Percentiles rank a stretch among this genome's conserved stretches.
These are phyloP conservation scores for Cryphonectria naterciae DNA, from an alignment of 2,329 filamentous ascomycete genomes.

Conservation along the genomic window DNA sequence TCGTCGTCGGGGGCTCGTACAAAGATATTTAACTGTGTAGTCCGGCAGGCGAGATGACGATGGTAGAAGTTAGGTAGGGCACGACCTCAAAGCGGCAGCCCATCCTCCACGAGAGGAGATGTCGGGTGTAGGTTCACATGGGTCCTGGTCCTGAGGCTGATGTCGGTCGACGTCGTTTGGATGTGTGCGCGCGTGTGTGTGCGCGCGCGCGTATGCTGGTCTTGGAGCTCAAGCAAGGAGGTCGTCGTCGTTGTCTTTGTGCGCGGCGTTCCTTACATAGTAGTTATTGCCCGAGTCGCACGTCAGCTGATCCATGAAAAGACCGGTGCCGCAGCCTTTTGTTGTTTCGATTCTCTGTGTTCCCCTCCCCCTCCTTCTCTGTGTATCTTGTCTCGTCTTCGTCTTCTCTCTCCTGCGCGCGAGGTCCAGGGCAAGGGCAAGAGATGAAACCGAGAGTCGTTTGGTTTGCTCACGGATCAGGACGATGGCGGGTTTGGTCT, in stretches of 20 bases:
- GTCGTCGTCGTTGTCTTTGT: background rate
- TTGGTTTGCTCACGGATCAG: background rate
- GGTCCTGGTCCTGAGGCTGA: background rate
- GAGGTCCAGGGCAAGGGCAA: background rate
- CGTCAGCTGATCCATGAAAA: slow-evolving; percentile 2
- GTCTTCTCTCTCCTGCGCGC: background rate
- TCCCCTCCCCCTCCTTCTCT: background rate
- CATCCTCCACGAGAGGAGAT: slow-evolving; percentile 4
- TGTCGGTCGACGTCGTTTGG: background rate
- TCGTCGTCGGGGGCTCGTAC: background rate
- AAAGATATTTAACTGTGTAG: background rate
- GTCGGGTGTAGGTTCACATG: background rate
- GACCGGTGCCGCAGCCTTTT: background rate
- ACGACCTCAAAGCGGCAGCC: slow-evolving; percentile 13
- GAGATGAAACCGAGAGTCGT: background rate
- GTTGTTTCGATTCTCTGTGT: background rate
- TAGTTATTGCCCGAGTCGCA: background rate
- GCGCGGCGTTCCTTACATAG: background rate
- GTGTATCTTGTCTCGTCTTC: background rate
- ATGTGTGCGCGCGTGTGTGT: background rate
- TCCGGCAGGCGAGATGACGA: slow-evolving; percentile 17
- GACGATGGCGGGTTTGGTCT: too few species aligned
- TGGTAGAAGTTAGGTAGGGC: slow-evolving; percentile 15
- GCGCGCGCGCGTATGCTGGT: background rate
- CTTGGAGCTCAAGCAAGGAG: background rate